Evolutionary conservation across 2,329 filamentous ascomycete species (phyloP), one percentile per base, ranked within the genome.

Genomic region (Colletotrichum noveboracense): DNA sequence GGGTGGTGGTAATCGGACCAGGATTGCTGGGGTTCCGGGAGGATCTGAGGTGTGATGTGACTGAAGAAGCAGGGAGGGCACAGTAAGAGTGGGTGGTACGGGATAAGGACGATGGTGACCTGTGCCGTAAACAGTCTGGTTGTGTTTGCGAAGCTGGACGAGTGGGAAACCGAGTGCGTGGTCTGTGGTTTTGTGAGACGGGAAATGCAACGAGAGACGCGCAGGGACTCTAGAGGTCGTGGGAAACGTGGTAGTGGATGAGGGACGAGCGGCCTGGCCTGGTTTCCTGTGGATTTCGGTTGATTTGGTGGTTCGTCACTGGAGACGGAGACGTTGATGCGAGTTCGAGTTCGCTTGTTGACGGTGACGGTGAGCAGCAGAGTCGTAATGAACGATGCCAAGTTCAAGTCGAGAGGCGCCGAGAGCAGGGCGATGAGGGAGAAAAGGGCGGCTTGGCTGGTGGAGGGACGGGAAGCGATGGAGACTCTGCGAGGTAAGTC

Each of bases 401-500:
- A 67, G 56, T 58, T 64, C 30, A 26, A 7, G 13, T 28, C 9
- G 43, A 68, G 36, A 72, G 70, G 32, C 36, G 55, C 24, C 26
- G 32, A 60, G 55, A 0, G 55, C 34, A 48, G 36, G 55, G n/a
- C 21, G 32, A 70, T 70, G 56, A 70, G 67, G 67, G 67, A 34
- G 38, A 48, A 48, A 52, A 70, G 36, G 55, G 67, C 56, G 67
- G 32, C 21, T 56, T 30, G 26, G 56, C 26, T 75, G 64, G 64
- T 76, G 74, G 74, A 74, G 74, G 74, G 74, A 64, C 74, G 74
- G 74, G 74, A 73, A 71, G 73, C 34, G 52, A 72, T 72, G 70
- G 70, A 74, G 70, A 60, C 43, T n/a, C 66, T 64, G 61, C 34
- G 64, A 70, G 43, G 56, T 61, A 60, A 71, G 58, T 75, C 43